Conservation (phyloP, 2,329 filamentous ascomycete species). For the Xylaria digitata region DNA sequence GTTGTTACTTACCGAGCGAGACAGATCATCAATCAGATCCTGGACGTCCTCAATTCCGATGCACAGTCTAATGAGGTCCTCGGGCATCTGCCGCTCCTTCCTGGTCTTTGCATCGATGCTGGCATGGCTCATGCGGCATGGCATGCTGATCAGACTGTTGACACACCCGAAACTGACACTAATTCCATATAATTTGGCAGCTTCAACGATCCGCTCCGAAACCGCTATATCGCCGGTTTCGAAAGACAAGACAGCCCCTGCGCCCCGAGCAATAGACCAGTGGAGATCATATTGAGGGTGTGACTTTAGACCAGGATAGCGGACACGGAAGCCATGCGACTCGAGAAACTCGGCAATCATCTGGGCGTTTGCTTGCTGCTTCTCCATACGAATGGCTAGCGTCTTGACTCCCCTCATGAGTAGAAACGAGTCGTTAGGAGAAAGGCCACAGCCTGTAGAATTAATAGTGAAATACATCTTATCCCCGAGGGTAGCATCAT, state of each 20-base stretch:
- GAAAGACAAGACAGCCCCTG: slow-evolving; percentile 94
- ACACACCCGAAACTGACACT: slow-evolving; percentile 98
- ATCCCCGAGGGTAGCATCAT: slow-evolving; percentile 83
- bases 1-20: slow-evolving; percentile 78
- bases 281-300: slow-evolving; percentile 97
- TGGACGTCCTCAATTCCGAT: slow-evolving; percentile 95
- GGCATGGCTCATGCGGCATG: slow-evolving; percentile 98
- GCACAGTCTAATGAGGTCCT: slow-evolving; percentile 95
- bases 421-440: slow-evolving; percentile 95
- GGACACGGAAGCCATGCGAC: slow-evolving; percentile 88
- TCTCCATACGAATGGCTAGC: slow-evolving; percentile 96
- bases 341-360: slow-evolving; percentile 93
- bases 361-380: slow-evolving; percentile 93
- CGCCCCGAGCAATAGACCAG: slow-evolving; percentile 93
- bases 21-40: slow-evolving; percentile 93
- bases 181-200: slow-evolving; percentile 90
- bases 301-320: slow-evolving; percentile 92
- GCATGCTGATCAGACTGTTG: slow-evolving; percentile 99
- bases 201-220: slow-evolving; percentile 94
- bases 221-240: slow-evolving; percentile 89
- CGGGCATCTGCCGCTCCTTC: slow-evolving; percentile 88
- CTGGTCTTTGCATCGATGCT: slow-evolving; percentile 97
- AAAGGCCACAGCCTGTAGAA: slow-evolving; percentile 90
- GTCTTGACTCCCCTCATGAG: slow-evolving; percentile 97
- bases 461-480: slow-evolving; percentile 98